Conservation (phyloP, 2,329 filamentous ascomycete species). For the Penicillium sp. region DNA sequence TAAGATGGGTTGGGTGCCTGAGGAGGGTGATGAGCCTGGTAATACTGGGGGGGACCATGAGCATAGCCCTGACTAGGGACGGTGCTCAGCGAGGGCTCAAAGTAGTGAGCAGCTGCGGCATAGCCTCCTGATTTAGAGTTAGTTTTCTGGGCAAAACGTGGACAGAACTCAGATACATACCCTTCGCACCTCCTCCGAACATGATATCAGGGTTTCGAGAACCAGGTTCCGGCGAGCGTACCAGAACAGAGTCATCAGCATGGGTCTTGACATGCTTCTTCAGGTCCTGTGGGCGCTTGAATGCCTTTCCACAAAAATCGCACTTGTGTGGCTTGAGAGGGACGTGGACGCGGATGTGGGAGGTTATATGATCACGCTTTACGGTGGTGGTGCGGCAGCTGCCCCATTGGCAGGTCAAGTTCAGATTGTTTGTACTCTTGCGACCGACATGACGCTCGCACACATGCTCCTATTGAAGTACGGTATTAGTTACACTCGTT, state of each 20-base stretch:
- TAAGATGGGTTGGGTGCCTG: conserved; percentile 64
- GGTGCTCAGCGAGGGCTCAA: conserved; percentile 55
- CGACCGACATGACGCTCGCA: conserved; percentile 98
- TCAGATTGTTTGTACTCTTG: conserved; percentile 99
- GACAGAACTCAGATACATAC: conserved; percentile 27
- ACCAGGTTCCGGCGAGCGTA: conserved; percentile 67
- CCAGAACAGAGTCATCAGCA: conserved; percentile 86
- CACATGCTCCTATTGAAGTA: conserved; percentile 77
- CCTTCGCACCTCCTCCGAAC: conserved; percentile 43
- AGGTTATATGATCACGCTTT: conserved; percentile 99
- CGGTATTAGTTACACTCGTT: conserved; percentile 4
- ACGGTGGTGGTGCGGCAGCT: conserved; percentile 95
- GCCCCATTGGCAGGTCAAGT: conserved; percentile 96
- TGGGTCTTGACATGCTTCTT: conserved; percentile 99
- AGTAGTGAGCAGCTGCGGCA: conserved; percentile 59
- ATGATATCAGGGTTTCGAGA: conserved; percentile 50
- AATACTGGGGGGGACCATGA: conserved; percentile 56
- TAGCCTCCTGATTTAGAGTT: conserved; percentile 31
- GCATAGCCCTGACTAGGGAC: conserved; percentile 48
- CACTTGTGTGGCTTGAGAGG: conserved; percentile 99
- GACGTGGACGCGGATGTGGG: conserved; percentile 98
- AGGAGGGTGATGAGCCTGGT: conserved; percentile 59
- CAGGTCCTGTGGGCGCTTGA: conserved; percentile 97
- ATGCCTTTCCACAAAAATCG: conserved; percentile 97
- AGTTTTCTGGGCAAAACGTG: conserved; percentile 8